Conservation (phyloP, 2,329 filamentous ascomycete genomes). For the Aspergillus neotritici region DNA sequence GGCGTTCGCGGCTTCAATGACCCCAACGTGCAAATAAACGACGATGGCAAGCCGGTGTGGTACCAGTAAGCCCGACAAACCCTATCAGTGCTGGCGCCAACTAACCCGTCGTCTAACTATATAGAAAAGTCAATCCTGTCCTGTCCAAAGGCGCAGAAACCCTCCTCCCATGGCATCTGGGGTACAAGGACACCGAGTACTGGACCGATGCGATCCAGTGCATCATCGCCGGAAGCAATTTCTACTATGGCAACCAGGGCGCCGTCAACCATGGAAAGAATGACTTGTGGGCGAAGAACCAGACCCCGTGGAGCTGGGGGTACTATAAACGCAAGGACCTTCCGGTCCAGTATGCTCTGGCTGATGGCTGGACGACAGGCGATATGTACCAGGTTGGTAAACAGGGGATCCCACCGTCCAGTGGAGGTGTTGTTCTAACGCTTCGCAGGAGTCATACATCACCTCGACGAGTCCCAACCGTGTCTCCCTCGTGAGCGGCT, state of each 20-base stretch:
- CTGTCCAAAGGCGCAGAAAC: conserved; percentile 40
- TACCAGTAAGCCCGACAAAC: conserved; percentile 39
- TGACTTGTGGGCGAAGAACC: conserved; percentile 50
- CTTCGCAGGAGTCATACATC: conserved; percentile 43
- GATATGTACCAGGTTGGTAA: conserved; percentile 50
- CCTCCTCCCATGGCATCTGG: conserved; percentile 52
- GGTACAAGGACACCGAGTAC: conserved; percentile 46
- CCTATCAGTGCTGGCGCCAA: neutral
- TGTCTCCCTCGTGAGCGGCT: conserved; percentile 48
- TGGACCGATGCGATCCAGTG: conserved; percentile 51
- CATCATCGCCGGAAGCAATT: conserved; percentile 49
- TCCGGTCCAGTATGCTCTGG: conserved; percentile 52
- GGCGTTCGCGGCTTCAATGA: conserved; percentile 53
- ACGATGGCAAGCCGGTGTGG: conserved; percentile 42
- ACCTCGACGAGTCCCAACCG: conserved; percentile 51
- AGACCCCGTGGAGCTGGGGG: conserved; percentile 51
- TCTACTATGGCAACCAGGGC: conserved; percentile 49
- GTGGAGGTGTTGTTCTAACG: neutral
- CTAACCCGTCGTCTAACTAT: neutral
- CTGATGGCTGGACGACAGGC: conserved; percentile 50
- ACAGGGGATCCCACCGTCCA: neutral
- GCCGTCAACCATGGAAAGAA: conserved; percentile 49
- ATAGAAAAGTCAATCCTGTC: conserved; percentile 33
- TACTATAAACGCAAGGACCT: conserved; percentile 49
- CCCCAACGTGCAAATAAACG: conserved; percentile 50